Evolutionary conservation across 2,329 filamentous ascomycete genomes (phyloP), one percentile per base, ranked within the genome.

Genomic region (Fusarium oligoseptatum): DNA sequence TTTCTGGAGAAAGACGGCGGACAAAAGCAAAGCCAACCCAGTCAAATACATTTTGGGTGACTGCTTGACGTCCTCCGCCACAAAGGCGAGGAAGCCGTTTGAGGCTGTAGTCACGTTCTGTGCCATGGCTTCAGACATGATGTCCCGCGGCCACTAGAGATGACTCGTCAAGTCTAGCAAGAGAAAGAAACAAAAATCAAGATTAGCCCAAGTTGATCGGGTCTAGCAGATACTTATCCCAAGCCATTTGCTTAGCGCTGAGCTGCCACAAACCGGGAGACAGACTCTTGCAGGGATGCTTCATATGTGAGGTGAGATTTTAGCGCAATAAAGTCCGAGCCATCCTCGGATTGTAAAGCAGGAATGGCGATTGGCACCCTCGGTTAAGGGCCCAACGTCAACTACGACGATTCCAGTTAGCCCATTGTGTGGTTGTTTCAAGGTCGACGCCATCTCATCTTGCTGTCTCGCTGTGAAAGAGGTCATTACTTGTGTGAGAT

Each of bases 41-140:
- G 58, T 58, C n/a, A 74, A n/a, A 3, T 74, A 74, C 4, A 24
- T 50, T 9, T 57, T 17, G 6, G 67, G 68, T 7, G 67, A 74
- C 2, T 71, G 67, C 27, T 66, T 71, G 5, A 68, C 20, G 11
- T 74, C 71, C 3, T 66, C 58, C 0, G 12, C 27, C 7, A 68
- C 1, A 4, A 61, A 71, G 32, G 37, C 24, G 3, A 74, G 45
- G 3, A 74, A 34, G 43, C 71, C 56, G n/a, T 41, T 58, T 37
- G 56, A 29, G 56, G 22, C 56, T 39, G 24, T n/a, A 3, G 56
- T 58, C 7, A 27, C 22, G 36, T 41, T 58, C 15, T 27, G 34
- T 12, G 56, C 22, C 56, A 58, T 58, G 56, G 56, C 56, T 58
- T 57, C 5, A 41, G 36, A 58, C 7, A 4, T 4, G 3, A 24